phyloP scores from a whole-genome alignment of 352 stramenopile species.

The Phytophthora macrochlamydospora region DNA sequence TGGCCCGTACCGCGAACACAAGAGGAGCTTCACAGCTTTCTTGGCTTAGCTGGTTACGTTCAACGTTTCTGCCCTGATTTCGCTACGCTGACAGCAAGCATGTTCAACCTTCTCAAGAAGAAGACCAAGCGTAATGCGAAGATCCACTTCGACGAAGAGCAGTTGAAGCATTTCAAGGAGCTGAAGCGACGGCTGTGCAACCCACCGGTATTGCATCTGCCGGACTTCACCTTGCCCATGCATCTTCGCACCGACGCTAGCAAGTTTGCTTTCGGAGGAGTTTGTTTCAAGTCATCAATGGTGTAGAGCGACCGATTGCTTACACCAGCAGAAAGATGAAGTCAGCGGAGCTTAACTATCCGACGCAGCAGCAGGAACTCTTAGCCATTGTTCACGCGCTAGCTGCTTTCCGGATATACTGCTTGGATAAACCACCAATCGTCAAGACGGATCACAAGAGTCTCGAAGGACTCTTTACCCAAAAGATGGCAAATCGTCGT shows the following conservation, averaged over 20 bases:
- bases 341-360: neutral
- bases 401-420: neutral
- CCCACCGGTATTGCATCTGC: too few relatives aligned
- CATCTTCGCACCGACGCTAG: too few relatives aligned
- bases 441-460: too few relatives aligned
- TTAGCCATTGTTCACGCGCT: neutral
- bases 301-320: too few relatives aligned
- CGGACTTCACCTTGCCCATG: too few relatives aligned
- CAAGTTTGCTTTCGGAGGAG: too few relatives aligned
- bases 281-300: too few relatives aligned
- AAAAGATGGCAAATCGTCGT: neutral
- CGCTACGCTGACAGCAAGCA: neutral
- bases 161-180: slow-evolving; percentile 3
- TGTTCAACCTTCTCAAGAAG: too few relatives aligned
- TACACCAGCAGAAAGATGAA: too few relatives aligned
- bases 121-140: slow-evolving; percentile 1
- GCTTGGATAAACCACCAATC: too few relatives aligned
- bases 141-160: neutral
- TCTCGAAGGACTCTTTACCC: too few relatives aligned
- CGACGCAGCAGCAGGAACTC: neutral
- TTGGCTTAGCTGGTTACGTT: slow-evolving; percentile 3
- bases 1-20: slow-evolving; percentile 10
- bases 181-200: too few relatives aligned
- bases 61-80: neutral
- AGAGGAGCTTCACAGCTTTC: slow-evolving; percentile 4